Evolutionary conservation across 2,329 filamentous ascomycete species (phyloP).

Genomic region (Chalara sp.): DNA sequence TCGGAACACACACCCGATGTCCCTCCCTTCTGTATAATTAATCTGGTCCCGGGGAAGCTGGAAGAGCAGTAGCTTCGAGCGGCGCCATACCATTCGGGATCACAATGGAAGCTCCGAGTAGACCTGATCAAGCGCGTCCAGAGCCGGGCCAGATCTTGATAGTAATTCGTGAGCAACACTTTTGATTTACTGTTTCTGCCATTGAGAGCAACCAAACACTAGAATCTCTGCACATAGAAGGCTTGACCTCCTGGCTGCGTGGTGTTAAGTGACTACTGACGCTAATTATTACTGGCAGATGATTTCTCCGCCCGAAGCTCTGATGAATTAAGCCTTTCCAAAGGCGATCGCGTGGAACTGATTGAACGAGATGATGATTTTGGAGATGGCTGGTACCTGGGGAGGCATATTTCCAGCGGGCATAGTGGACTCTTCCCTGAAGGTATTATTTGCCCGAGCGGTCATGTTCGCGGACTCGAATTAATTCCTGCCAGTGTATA

Average conservation of each 20-base stretch:
- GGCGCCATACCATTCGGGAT: too few relatives aligned
- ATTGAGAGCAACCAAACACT: too few relatives aligned
- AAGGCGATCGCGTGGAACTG: slow-evolving; percentile 77
- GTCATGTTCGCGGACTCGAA: slow-evolving; percentile 1
- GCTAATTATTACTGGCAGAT: slow-evolving; percentile 47
- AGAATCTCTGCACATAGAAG: too few relatives aligned
- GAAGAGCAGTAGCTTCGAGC: too few relatives aligned
- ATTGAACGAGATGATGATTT: slow-evolving; percentile 85
- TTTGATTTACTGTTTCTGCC: too few relatives aligned
- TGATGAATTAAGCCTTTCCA: slow-evolving; percentile 83
- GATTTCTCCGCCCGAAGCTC: slow-evolving; percentile 88
- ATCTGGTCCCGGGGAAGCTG: too few relatives aligned
- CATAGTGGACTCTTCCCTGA: slow-evolving; percentile 77
- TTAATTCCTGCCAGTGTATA: slow-evolving; percentile 26
- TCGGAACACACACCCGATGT: too few relatives aligned
- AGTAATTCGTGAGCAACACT: slow-evolving; percentile 59
- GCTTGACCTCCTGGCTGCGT: too few relatives aligned
- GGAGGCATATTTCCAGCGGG: slow-evolving; percentile 64
- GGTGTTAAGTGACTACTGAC: not conserved
- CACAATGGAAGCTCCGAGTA: slow-evolving; percentile 24
- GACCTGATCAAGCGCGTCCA: slow-evolving; percentile 34
- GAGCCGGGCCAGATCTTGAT: slow-evolving; percentile 61
- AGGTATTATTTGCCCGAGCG: slow-evolving; percentile 41
- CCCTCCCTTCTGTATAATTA: too few relatives aligned
- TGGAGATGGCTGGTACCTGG: slow-evolving; percentile 80